Base-by-base conservation (phyloP, 495 filamentous ascomycete species). In the Cudoniella acicularis region DNA sequence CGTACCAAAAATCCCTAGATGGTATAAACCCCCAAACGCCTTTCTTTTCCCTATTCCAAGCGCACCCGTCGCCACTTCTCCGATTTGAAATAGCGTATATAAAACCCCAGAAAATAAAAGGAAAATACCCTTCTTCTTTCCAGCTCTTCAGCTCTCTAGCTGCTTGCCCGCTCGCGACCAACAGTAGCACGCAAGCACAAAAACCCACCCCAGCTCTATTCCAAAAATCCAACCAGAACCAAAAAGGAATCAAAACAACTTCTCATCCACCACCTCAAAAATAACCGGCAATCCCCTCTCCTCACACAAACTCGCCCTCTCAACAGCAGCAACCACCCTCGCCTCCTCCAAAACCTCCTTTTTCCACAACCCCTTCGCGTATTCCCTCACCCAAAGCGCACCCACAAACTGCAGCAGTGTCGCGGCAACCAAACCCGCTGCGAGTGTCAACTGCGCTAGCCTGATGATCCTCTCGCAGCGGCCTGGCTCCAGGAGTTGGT, bases 321-420 rank as follows among this genome's bases (percentile, higher is more conserved):
- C 40, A 30, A 16, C n/a, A 43, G 3, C 10, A n/a, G 24, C 43
- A 49, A 36, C 20, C 55, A 57, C 25, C 56, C 56, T 59, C 63
- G 27, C 56, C 59, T 61, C 65, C 20, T 41, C 40, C 46, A 16
- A 13, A 43, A 3, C 10, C 58, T 51, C 49, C 23, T 46, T 61
- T 23, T 10, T n/a, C 54, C 53, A 67, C 20, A 67, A 30, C 8
- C 13, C 54, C 46, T 48, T 55, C 17, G 58, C 64, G 49, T 64
- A 64, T 24, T 62, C 61, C n/a, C 64, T 51, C 4, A 67, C 64
- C 13, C 36, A 47, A 18, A 67, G 22, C 1, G 64, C 64, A 22
- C 64, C 64, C 8, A 62, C 59, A 46, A 67, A 64, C 30, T 67
- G 61, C 42, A 67, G 43, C 9, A 67, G 2, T 6, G 61, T 62